A percentile compares a stretch with the other conserved stretches of the same genome.
Conservation (phyloP, 805 yeast genomes). For the Zygosaccharomyces pseudorouxii region DNA sequence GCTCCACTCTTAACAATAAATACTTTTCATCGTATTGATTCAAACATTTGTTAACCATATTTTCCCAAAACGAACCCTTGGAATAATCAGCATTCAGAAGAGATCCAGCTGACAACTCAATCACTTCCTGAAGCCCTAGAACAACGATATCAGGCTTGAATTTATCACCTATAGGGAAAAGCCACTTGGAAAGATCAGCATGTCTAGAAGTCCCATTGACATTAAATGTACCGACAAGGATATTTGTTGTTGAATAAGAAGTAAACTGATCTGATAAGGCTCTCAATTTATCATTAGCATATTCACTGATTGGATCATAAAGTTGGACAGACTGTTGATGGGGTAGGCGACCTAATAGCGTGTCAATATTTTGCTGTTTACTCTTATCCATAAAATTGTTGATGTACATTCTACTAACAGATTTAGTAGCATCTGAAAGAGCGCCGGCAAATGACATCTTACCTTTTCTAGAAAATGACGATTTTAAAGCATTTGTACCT, state of each 20-base stretch:
- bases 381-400: constrained; percentile 92
- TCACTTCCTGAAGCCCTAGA: constrained; percentile 91
- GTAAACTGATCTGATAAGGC: constrained; percentile 48
- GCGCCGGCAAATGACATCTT: constrained; percentile 97
- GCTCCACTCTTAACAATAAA: constrained; percentile 66
- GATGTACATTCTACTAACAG: constrained; percentile 90
- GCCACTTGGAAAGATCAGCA: constrained; percentile 66
- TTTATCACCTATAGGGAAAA: constrained; percentile 65
- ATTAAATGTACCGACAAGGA: constrained; percentile 84
- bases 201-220: constrained; percentile 65
- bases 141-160: constrained; percentile 72
- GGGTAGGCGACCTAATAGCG: constrained; percentile 74
- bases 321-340: constrained; percentile 66
- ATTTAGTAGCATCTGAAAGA: constrained; percentile 92
- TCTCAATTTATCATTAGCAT: constrained; percentile 59
- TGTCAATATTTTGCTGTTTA: constrained; percentile 85
- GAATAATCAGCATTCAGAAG: constrained; percentile 82
- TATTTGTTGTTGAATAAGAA: constrained; percentile 50
- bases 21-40: constrained; percentile 53
- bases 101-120: constrained; percentile 88
- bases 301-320: constrained; percentile 86
- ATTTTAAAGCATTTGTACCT: constrained; percentile 94
- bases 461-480: constrained; percentile 90
- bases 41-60: constrained; percentile 55
- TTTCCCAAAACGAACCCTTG: constrained; percentile 75